Evolutionary conservation across 2,329 filamentous ascomycete species (phyloP).

Genomic region (Rhexocercosporidium sp.): DNA sequence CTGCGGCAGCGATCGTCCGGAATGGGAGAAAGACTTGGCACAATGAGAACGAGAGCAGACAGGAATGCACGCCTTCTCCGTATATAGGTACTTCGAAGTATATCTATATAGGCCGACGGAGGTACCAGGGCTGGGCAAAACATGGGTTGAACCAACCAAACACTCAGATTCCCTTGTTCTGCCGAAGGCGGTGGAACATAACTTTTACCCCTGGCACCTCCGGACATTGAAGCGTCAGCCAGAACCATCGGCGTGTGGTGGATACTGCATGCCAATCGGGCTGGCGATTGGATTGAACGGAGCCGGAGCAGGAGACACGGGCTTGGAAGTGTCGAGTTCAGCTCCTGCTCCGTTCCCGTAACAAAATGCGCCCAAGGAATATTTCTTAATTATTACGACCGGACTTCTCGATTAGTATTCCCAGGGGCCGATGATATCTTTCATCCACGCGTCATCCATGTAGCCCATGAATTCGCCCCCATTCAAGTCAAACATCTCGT

Average conservation of each 20-base stretch:
- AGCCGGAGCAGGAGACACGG: constrained; percentile 1
- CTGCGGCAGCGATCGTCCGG: not conserved
- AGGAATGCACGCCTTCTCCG: not conserved
- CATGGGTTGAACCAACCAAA: too few relatives aligned
- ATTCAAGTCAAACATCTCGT: constrained; percentile 7
- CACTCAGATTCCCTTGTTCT: too few relatives aligned
- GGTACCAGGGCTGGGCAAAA: not conserved
- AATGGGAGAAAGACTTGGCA: not conserved
- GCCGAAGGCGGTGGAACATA: too few relatives aligned
- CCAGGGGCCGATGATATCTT: constrained; percentile 23
- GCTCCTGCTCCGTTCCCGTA: constrained; percentile 10
- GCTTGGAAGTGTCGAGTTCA: not conserved
- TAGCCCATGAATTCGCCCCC: constrained; percentile 17
- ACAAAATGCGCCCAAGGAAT: not conserved
- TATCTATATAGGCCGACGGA: constrained; percentile 1
- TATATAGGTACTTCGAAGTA: too few relatives aligned
- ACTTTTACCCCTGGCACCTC: too few relatives aligned
- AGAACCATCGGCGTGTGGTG: not conserved
- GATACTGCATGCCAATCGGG: not conserved
- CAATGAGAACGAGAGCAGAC: not conserved
- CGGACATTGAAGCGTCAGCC: too few relatives aligned
- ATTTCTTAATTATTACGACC: not conserved
- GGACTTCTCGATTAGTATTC: constrained; percentile 2
- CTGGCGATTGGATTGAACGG: constrained; percentile 18
- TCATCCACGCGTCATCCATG: constrained; percentile 27